phyloP scores from a whole-genome alignment of 345 rosid species.

The Barbarea vulgaris region DNA sequence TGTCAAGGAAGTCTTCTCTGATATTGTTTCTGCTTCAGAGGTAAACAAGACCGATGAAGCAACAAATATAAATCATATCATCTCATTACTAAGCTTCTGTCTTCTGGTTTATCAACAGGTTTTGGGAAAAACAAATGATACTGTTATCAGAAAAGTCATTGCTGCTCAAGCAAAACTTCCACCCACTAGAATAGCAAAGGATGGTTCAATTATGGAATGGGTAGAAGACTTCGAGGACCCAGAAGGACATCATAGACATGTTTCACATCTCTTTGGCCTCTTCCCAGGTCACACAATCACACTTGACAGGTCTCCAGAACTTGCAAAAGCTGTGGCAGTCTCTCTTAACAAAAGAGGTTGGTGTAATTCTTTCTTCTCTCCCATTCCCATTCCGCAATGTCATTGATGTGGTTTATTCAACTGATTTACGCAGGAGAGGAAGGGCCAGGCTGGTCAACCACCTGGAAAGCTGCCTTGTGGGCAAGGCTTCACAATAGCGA shows the following conservation, averaged over 20 bases:
- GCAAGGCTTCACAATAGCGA: constrained; percentile 77
- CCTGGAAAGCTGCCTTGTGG: constrained; percentile 91
- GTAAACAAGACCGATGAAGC: constrained; percentile 46
- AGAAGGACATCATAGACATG: constrained; percentile 76
- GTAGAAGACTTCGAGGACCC: constrained; percentile 84
- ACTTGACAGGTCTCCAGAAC: constrained; percentile 62
- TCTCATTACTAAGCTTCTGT: constrained; percentile 23
- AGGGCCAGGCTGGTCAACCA: constrained; percentile 97
- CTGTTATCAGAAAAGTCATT: constrained; percentile 57
- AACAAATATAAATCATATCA: background rate
- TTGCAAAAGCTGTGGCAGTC: constrained; percentile 71
- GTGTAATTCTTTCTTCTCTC: constrained; percentile 21
- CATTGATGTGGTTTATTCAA: background rate
- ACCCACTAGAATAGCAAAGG: constrained; percentile 68
- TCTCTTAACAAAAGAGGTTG: constrained; percentile 81
- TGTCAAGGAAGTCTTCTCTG: constrained; percentile 73
- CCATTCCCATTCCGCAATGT: background rate
- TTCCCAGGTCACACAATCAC: constrained; percentile 90
- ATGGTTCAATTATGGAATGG: constrained; percentile 98
- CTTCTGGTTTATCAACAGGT: constrained; percentile 48
- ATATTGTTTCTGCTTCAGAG: constrained; percentile 78
- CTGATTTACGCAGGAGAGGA: constrained; percentile 66
- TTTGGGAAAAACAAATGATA: constrained; percentile 57
- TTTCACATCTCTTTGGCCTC: constrained; percentile 91
- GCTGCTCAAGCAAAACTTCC: constrained; percentile 67